These are phyloP conservation scores for Phytophthora parvispora DNA, from an alignment of 352 stramenopile species.

Conservation along the genomic window DNA sequence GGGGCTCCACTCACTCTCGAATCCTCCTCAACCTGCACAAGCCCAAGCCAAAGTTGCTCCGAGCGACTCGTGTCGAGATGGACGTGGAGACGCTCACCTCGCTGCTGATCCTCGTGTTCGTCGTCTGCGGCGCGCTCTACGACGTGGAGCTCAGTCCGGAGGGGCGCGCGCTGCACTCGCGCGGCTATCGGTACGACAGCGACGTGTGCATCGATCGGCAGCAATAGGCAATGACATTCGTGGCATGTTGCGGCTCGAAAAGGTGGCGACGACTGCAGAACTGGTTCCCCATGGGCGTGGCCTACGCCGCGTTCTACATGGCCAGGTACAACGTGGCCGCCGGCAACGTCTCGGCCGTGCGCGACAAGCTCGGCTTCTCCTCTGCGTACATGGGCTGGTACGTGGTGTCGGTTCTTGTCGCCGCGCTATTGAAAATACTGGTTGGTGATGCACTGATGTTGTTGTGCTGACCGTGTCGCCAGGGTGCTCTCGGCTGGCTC, in stretches of 20 bases:
- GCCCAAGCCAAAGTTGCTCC: not conserved
- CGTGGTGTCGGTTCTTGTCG: slow-evolving; percentile 1
- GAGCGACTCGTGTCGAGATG: slow-evolving; percentile 27
- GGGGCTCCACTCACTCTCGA: slow-evolving; percentile 6
- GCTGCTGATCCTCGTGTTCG: slow-evolving; percentile 57
- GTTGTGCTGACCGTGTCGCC: not conserved
- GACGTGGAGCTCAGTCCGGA: slow-evolving; percentile 73
- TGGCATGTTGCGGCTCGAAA: not conserved
- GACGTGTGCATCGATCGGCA: not conserved
- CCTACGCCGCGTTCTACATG: slow-evolving; percentile 87
- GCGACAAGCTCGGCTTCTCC: slow-evolving; percentile 64
- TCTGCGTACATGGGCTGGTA: slow-evolving; percentile 83
- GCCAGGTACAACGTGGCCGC: slow-evolving; percentile 81
- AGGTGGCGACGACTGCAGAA: slow-evolving; percentile 79
- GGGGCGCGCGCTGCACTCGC: slow-evolving; percentile 63
- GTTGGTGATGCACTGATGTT: not conserved
- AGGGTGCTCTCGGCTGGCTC: slow-evolving; percentile 78
- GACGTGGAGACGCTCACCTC: slow-evolving; percentile 53
- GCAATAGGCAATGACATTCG: slow-evolving; percentile 2
- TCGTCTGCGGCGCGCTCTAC: slow-evolving; percentile 60
- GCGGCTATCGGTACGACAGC: slow-evolving; percentile 51
- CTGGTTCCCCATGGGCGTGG: slow-evolving; percentile 82
- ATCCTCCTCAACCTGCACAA: not conserved
- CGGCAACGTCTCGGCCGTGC: slow-evolving; percentile 71
- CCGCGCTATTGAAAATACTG: not conserved